These are phyloP conservation scores for Plantago coronopus DNA, from an alignment of 305 asterid species.

Conservation along the genomic window DNA sequence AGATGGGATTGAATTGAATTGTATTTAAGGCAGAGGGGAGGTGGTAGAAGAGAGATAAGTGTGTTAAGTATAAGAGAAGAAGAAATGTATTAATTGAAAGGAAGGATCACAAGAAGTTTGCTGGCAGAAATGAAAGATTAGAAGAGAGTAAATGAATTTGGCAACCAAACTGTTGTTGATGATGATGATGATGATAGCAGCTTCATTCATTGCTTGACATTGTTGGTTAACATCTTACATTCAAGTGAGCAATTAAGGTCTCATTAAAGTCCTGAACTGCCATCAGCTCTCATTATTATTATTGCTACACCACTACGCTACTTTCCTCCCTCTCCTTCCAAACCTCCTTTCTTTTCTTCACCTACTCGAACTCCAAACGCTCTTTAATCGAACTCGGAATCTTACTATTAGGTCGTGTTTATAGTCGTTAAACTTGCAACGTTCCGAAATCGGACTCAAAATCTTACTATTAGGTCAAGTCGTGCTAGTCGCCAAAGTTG, in stretches of 20 bases:
- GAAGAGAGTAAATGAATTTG: constrained; percentile 27
- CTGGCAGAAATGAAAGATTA: constrained; percentile 31
- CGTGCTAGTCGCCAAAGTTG: no score
- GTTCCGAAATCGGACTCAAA: no score
- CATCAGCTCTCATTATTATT: constrained; percentile 26
- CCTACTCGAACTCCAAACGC: no score
- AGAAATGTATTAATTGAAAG: constrained; percentile 24
- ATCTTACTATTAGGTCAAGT: not conserved
- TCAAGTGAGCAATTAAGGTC: constrained; percentile 25
- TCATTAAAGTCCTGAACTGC: constrained; percentile 41
- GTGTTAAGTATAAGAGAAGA: constrained; percentile 20
- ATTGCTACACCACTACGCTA: constrained; percentile 16
- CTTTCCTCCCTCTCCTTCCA: constrained; percentile 3
- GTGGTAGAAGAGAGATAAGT: constrained; percentile 26
- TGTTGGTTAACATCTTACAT: constrained; percentile 37
- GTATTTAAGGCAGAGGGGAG: constrained; percentile 30
- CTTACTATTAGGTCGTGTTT: no score
- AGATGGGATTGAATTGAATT: constrained; percentile 25
- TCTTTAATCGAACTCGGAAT: no score
- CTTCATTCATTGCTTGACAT: constrained; percentile 45
- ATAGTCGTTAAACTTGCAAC: no score
- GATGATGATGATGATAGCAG: constrained; percentile 16
- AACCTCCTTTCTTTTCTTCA: no score
- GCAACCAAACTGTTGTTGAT: constrained; percentile 27
- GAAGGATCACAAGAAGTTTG: constrained; percentile 44